Conservation (phyloP, 106 monocot species). For the Dioscorea zingiberensis region DNA sequence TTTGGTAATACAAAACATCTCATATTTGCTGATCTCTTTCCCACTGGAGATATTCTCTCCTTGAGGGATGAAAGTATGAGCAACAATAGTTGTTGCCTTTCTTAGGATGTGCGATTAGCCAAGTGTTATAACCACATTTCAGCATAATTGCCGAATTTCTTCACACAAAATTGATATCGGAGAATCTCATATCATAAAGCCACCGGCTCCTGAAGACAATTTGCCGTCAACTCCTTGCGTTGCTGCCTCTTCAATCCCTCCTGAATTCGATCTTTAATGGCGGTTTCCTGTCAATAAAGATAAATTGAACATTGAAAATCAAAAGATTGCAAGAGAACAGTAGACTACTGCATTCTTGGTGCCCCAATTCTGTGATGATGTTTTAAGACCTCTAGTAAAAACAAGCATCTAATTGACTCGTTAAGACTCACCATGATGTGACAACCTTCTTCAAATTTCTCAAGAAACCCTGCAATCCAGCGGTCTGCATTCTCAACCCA, state of each 20-base stretch:
- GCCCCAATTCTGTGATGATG: neutral
- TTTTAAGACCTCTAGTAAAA: neutral
- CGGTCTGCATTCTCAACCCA: conserved; percentile 79
- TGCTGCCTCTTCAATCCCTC: conserved; percentile 48
- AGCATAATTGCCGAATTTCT: too few species aligned
- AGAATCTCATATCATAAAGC: conserved; percentile 10
- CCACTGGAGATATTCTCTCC: too few species aligned
- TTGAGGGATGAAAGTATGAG: too few species aligned
- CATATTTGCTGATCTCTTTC: too few species aligned
- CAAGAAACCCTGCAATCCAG: conserved; percentile 72
- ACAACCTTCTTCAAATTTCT: conserved; percentile 79
- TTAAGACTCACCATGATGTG: conserved; percentile 56
- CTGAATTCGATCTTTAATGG: conserved; percentile 77
- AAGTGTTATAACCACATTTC: too few species aligned
- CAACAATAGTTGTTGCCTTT: too few species aligned
- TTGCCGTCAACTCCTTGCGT: conserved; percentile 12
- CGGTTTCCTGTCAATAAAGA: conserved; percentile 49
- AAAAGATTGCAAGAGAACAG: neutral
- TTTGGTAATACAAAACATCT: too few species aligned
- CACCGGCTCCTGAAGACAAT: conserved; percentile 21
- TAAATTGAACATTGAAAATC: neutral
- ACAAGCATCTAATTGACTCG: neutral
- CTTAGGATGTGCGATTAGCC: too few species aligned
- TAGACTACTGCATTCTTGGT: too few species aligned
- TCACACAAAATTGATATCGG: too few species aligned